phyloP scores from a whole-genome alignment of 2,329 filamentous ascomycete genomes.

The Aspergillus versicolor region DNA sequence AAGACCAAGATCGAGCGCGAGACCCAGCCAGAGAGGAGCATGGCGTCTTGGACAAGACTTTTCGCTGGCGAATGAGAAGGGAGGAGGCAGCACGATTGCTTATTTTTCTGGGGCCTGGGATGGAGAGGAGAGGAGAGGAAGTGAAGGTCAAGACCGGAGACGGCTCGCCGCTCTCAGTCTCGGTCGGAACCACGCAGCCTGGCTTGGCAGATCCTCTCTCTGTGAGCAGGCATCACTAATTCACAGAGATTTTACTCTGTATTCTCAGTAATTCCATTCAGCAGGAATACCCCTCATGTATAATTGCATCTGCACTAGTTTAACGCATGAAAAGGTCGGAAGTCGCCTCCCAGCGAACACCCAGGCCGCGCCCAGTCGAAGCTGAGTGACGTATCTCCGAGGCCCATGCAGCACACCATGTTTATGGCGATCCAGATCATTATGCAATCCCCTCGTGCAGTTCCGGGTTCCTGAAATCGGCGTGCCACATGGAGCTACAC shows the following conservation, averaged over 20 bases:
- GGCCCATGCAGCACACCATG: neutral
- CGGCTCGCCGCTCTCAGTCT: neutral
- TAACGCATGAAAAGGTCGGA: too few species aligned
- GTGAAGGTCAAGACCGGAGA: slow-evolving; percentile 2
- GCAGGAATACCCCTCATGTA: too few species aligned
- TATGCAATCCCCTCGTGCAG: neutral
- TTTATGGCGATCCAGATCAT: too few species aligned
- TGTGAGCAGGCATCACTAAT: neutral
- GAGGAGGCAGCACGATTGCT: neutral
- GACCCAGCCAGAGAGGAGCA: slow-evolving; percentile 14
- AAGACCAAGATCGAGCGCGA: slow-evolving; percentile 18
- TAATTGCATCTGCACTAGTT: too few species aligned
- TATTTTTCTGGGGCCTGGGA: slow-evolving; percentile 10
- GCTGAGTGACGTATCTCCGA: neutral
- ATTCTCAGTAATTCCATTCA: neutral
- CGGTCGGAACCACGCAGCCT: too few species aligned
- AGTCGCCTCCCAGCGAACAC: too few species aligned
- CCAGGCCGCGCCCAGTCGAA: too few species aligned
- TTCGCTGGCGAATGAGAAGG: slow-evolving; percentile 10
- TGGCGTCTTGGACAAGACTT: slow-evolving; percentile 3
- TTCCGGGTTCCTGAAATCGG: neutral
- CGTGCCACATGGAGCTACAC: neutral
- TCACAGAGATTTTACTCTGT: neutral
- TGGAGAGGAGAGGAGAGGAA: slow-evolving; percentile 10
- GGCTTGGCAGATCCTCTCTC: neutral